Conservation (phyloP, 345 rosid species). For the Citrus sp. region DNA sequence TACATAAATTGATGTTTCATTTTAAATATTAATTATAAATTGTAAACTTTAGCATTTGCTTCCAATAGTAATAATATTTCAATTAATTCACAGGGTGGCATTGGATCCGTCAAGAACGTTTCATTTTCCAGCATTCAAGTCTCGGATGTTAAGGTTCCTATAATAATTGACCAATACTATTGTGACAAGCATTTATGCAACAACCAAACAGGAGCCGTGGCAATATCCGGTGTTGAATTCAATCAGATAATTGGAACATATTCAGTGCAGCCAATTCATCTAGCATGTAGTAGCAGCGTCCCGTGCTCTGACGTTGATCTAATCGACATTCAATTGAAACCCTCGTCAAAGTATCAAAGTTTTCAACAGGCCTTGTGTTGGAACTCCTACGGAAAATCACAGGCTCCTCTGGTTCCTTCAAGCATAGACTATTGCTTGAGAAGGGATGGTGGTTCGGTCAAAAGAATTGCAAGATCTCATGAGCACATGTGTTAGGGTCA, state of each 20-base stretch:
- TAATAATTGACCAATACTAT: constrained; percentile 81
- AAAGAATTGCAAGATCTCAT: constrained; percentile 44
- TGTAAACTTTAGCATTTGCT: not conserved
- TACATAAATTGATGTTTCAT: not conserved
- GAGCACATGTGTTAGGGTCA: constrained; percentile 43
- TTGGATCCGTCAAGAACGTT: constrained; percentile 72
- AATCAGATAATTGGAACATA: constrained; percentile 64
- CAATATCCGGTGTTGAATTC: constrained; percentile 58
- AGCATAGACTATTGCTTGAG: constrained; percentile 71
- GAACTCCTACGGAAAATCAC: constrained; percentile 82
- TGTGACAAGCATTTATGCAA: constrained; percentile 73
- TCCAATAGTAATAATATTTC: not conserved
- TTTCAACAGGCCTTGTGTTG: constrained; percentile 55
- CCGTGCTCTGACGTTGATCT: constrained; percentile 80
- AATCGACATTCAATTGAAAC: constrained; percentile 52
- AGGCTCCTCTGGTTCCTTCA: constrained; percentile 73
- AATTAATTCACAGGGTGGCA: constrained; percentile 52
- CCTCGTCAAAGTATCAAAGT: constrained; percentile 34
- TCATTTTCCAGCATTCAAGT: constrained; percentile 74
- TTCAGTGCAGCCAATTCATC: constrained; percentile 55
- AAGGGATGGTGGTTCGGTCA: constrained; percentile 33
- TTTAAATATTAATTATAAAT: not conserved
- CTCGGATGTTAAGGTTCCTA: constrained; percentile 58
- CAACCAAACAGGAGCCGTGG: constrained; percentile 76
- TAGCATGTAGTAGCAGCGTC: constrained; percentile 67